phyloP scores from a whole-genome alignment of 192 early-diverging fungal species.

The Obelidium mucronatum region DNA sequence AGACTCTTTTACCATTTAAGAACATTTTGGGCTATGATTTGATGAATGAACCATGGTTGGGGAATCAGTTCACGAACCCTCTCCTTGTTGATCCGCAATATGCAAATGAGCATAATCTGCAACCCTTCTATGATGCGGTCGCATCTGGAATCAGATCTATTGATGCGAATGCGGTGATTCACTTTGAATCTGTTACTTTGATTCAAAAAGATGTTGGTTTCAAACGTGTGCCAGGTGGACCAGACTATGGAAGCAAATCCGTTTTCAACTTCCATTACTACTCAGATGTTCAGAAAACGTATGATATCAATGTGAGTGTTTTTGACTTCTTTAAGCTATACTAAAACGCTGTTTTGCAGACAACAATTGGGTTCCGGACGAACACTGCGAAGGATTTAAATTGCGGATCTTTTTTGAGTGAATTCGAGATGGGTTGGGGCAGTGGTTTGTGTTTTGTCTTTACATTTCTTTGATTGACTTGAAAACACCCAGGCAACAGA shows the following conservation, averaged over 20 bases:
- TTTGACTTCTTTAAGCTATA: background rate
- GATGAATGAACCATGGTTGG: conserved; percentile 71
- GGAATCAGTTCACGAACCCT: conserved; percentile 47
- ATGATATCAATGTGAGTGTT: conserved; percentile 21
- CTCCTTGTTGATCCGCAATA: conserved; percentile 50
- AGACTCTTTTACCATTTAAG: conserved; percentile 47
- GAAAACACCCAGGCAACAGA: background rate
- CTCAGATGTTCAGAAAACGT: background rate
- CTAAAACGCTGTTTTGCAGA: background rate
- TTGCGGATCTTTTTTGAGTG: conserved; percentile 28
- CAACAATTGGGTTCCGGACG: conserved; percentile 38
- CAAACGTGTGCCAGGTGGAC: conserved; percentile 25
- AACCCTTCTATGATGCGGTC: conserved; percentile 60
- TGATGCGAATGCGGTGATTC: conserved; percentile 61
- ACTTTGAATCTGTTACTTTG: conserved; percentile 64
- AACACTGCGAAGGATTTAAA: conserved; percentile 1
- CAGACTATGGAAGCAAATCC: background rate
- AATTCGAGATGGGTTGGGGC: conserved; percentile 36
- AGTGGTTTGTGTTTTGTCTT: background rate
- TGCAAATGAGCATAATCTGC: conserved; percentile 54
- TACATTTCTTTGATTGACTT: background rate
- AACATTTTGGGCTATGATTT: conserved; percentile 71
- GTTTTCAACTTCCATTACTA: conserved; percentile 41
- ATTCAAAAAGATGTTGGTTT: conserved; percentile 29
- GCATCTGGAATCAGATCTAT: conserved; percentile 56